Conservation (phyloP, 495 filamentous ascomycete species). For the Aspergillus diversus region DNA sequence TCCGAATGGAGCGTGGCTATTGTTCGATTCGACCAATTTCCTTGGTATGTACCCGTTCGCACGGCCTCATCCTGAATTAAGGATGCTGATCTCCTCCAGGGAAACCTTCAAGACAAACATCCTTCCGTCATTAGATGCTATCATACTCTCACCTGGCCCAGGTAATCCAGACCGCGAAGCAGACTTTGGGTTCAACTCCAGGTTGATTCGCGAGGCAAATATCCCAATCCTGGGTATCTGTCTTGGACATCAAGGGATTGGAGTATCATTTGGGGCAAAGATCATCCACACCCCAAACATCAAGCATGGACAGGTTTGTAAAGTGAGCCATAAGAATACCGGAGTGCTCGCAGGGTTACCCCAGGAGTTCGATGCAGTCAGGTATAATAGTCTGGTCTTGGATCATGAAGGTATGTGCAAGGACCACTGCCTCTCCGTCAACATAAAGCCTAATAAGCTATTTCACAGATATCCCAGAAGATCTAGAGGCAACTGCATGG, state of each 20-base stretch:
- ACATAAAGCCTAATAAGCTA: neutral
- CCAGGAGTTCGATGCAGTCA: conserved; percentile 9
- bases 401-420: conserved; percentile 9
- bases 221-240: conserved; percentile 12
- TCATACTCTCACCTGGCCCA: conserved; percentile 9
- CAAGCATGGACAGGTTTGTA: conserved; percentile 8
- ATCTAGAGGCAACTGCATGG: conserved; percentile 9
- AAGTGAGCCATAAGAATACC: conserved; percentile 5
- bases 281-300: conserved; percentile 14
- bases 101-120: conserved; percentile 2
- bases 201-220: conserved; percentile 7
- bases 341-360: neutral
- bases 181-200: conserved; percentile 14
- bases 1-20: conserved; percentile 15
- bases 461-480: neutral
- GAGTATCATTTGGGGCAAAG: conserved; percentile 5
- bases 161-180: conserved; percentile 8
- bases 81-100: neutral
- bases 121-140: conserved; percentile 11
- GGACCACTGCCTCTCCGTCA: neutral
- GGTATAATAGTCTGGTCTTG: conserved; percentile 13
- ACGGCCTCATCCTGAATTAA: neutral
- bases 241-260: conserved; percentile 12
- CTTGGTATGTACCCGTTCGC: neutral
- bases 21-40: conserved; percentile 14